phyloP scores from a whole-genome alignment of 352 stramenopile genomes.

The Pythium myriotylum region DNA sequence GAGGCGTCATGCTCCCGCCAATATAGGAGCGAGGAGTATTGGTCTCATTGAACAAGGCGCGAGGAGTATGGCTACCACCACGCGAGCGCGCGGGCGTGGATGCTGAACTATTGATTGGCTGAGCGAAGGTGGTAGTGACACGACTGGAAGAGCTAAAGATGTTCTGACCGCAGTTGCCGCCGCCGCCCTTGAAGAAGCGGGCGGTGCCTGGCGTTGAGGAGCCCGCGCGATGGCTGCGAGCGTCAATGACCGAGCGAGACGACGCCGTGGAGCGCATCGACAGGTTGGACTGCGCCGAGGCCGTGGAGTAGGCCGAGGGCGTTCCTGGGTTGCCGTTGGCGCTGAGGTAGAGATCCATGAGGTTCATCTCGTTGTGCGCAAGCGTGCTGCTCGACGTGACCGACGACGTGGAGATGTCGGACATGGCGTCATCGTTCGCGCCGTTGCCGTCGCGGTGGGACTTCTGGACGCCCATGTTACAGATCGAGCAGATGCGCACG shows the following conservation, averaged over 20 bases:
- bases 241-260: constrained; percentile 57
- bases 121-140: constrained; percentile 8
- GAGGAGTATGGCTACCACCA: constrained; percentile 29
- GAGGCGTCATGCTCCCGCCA: constrained; percentile 66
- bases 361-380: constrained; percentile 85
- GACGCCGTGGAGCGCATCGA: constrained; percentile 80
- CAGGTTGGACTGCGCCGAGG: constrained; percentile 74
- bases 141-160: constrained; percentile 25
- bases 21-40: constrained; percentile 79
- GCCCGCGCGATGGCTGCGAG: constrained; percentile 18
- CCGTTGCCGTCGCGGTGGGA: constrained; percentile 14
- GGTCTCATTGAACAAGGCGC: constrained; percentile 56
- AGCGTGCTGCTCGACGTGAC: constrained; percentile 80
- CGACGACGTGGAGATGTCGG: constrained; percentile 76
- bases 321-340: constrained; percentile 53
- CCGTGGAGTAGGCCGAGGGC: constrained; percentile 75
- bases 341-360: constrained; percentile 82
- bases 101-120: constrained; percentile 10
- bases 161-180: constrained; percentile 11
- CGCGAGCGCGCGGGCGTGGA: constrained; percentile 22
- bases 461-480: constrained; percentile 86
- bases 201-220: constrained; percentile 18
- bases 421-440: constrained; percentile 50
- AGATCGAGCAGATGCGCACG: constrained; percentile 83
- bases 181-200: constrained; percentile 30